phyloP scores from a whole-genome alignment of 2,329 filamentous ascomycete species.

The Penicillium sp. region DNA sequence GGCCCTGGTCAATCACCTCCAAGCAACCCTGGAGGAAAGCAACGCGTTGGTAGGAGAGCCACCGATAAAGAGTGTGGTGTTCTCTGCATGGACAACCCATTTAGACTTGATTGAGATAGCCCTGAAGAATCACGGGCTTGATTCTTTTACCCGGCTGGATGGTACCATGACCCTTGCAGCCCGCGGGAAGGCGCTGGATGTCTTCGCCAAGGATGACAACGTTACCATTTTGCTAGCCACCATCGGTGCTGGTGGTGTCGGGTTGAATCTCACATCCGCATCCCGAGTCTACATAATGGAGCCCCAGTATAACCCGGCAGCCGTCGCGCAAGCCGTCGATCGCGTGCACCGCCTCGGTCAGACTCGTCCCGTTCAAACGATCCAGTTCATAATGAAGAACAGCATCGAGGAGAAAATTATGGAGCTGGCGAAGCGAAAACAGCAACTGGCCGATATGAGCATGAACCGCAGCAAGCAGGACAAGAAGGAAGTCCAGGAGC shows the following conservation, averaged over 20 bases:
- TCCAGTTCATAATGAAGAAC: constrained; percentile 82
- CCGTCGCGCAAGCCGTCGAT: constrained; percentile 91
- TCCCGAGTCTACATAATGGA: constrained; percentile 96
- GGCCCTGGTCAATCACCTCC: constrained; percentile 74
- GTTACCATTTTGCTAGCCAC: constrained; percentile 86
- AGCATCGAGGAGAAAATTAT: constrained; percentile 97
- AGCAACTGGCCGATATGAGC: constrained; percentile 81
- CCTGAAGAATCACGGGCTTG: constrained; percentile 57
- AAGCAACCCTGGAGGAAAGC: constrained; percentile 61
- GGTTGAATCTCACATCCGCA: constrained; percentile 83
- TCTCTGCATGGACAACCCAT: constrained; percentile 94
- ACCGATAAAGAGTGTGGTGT: constrained; percentile 89
- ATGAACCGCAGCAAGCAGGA: constrained; percentile 67
- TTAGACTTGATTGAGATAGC: constrained; percentile 89
- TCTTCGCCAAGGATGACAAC: constrained; percentile 69
- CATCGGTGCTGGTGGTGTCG: constrained; percentile 87
- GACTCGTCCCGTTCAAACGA: constrained; percentile 81
- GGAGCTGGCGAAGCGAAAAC: constrained; percentile 87
- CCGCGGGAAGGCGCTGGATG: constrained; percentile 72
- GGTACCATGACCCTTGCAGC: constrained; percentile 79
- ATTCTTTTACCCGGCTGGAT: constrained; percentile 75
- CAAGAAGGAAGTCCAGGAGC: constrained; percentile 63
- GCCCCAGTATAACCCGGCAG: constrained; percentile 94
- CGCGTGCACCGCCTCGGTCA: constrained; percentile 90
- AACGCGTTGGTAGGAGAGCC: constrained; percentile 57